Evolutionary conservation across 352 stramenopile genomes (phyloP).

Genomic region (Thalassiosira delicatula): DNA sequence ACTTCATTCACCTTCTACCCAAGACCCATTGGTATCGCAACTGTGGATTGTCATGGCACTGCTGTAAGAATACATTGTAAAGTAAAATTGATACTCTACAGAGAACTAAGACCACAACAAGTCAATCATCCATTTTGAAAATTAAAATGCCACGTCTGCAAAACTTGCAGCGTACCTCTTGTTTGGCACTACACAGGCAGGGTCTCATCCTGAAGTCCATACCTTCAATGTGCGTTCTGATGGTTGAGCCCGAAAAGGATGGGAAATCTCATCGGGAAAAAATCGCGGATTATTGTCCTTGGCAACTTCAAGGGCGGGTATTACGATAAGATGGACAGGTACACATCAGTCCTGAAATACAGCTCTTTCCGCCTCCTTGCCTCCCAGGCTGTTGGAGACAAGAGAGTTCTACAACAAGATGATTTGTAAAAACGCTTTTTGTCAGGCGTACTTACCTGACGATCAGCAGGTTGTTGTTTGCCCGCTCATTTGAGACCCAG

Average conservation of each 20-base stretch:
- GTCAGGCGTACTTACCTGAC: neutral
- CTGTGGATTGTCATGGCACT: neutral
- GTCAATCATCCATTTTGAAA: no score
- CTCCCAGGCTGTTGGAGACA: neutral
- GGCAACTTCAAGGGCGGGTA: neutral
- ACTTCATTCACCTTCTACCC: constrained; percentile 14
- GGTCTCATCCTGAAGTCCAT: neutral
- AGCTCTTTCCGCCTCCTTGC: neutral
- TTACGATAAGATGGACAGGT: neutral
- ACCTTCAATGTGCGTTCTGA: neutral
- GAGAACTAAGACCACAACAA: no score
- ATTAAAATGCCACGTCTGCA: no score
- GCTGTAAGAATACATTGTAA: neutral
- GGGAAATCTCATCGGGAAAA: neutral
- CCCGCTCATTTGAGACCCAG: neutral
- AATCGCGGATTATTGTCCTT: neutral
- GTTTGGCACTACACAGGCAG: no score
- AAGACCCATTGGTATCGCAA: neutral
- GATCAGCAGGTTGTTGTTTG: neutral
- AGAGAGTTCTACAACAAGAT: neutral
- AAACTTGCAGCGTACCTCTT: no score
- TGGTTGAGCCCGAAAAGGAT: neutral
- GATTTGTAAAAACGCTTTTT: constrained; percentile 10
- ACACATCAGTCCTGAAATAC: neutral
- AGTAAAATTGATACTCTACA: no score